Evolutionary conservation across 78 protist genomes (phyloP).

Genomic region (Ministeria vibrans): DNA sequence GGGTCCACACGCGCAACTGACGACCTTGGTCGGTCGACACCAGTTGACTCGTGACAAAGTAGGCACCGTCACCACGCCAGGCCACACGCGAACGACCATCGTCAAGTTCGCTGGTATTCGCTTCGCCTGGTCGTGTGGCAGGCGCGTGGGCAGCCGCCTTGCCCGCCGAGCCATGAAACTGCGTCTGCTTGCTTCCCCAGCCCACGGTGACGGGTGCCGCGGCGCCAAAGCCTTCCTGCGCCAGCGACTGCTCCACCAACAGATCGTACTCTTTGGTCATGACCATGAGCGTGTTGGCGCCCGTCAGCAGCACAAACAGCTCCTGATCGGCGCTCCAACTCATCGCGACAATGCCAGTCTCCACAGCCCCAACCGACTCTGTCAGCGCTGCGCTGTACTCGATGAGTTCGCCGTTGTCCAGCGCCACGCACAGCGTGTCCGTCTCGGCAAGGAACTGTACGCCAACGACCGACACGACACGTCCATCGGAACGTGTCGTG

Average conservation of each 20-base stretch:
- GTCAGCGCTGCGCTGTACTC: no score
- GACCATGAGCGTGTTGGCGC: neutral
- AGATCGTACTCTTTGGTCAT: neutral
- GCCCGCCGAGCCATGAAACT: neutral
- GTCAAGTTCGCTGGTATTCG: neutral
- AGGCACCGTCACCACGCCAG: slow-evolving; percentile 12
- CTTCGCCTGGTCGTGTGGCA: neutral
- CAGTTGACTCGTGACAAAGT: neutral
- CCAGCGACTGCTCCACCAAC: neutral
- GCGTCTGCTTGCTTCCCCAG: slow-evolving; percentile 2
- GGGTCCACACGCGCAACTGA: neutral
- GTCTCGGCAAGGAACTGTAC: no score
- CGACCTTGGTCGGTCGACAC: neutral
- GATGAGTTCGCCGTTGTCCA: no score
- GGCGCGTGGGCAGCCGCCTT: neutral
- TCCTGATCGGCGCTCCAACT: slow-evolving; percentile 18
- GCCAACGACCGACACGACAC: no score
- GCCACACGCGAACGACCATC: neutral
- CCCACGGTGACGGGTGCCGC: slow-evolving; percentile 4
- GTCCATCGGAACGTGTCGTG: no score
- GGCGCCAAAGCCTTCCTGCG: neutral
- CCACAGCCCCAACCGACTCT: slow-evolving; percentile 13
- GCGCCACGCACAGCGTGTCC: no score
- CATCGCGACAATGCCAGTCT: neutral
- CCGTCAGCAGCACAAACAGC: slow-evolving; percentile 9